These are phyloP conservation scores for Zasmidium citrigriseum DNA, from an alignment of 2,329 filamentous ascomycete species.

Conservation along the genomic window DNA sequence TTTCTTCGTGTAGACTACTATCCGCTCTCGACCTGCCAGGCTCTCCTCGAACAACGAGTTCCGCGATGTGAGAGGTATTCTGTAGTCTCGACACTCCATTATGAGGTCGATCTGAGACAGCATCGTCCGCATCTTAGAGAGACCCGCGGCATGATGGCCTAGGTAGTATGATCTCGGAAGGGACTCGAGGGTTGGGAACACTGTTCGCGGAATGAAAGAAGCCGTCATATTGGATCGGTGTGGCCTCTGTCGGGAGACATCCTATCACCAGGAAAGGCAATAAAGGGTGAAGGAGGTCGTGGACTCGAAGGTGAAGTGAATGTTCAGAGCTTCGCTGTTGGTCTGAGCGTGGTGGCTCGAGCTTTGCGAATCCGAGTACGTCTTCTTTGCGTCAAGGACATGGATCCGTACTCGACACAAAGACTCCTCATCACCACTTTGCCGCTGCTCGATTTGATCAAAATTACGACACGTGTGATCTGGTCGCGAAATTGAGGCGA, in stretches of 20 bases:
- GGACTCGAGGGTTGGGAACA: constrained; percentile 71
- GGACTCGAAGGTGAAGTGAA: not conserved
- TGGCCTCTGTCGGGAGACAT: constrained; percentile 24
- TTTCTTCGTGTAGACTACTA: constrained; percentile 89
- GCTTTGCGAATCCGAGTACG: not conserved
- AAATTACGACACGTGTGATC: not conserved
- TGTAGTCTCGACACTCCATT: constrained; percentile 91
- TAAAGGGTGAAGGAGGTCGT: not conserved
- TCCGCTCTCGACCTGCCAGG: constrained; percentile 69
- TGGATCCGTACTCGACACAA: not conserved
- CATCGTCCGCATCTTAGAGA: constrained; percentile 78
- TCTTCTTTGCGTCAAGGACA: not conserved
- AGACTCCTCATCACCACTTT: not conserved
- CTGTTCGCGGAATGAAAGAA: constrained; percentile 70
- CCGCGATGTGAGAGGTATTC: constrained; percentile 82
- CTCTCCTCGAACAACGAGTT: constrained; percentile 86
- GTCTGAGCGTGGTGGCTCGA: too few relatives aligned
- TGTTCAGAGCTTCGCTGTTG: not conserved
- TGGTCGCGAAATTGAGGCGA: not conserved
- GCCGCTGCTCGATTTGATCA: not conserved
- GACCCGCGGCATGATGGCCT: constrained; percentile 83
- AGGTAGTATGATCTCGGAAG: constrained; percentile 91
- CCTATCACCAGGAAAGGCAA: not conserved
- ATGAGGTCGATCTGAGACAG: constrained; percentile 82
- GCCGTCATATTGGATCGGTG: constrained; percentile 30